Evolutionary conservation across 768 basidiomycete species (phyloP).

Genomic region (Boletus rubropictus): DNA sequence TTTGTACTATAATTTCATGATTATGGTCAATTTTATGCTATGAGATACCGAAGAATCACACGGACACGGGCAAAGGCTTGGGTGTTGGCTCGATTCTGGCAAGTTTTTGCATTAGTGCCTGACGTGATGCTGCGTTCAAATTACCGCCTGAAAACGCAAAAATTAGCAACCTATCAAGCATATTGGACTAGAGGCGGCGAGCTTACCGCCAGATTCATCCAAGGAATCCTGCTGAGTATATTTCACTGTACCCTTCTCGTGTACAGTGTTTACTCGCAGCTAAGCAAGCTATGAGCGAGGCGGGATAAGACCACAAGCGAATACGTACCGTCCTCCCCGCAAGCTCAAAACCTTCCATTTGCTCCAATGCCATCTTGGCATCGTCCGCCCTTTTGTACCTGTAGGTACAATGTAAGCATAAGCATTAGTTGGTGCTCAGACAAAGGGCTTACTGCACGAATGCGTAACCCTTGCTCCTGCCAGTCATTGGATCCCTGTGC

Average conservation of each 20-base stretch:
- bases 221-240: constrained; percentile 75
- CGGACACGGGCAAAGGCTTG: constrained; percentile 59
- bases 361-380: constrained; percentile 93
- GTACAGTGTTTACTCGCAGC: constrained; percentile 88
- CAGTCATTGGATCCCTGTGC: constrained; percentile 90
- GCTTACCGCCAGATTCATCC: constrained; percentile 83
- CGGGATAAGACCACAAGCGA: constrained; percentile 9
- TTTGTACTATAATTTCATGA: constrained; percentile 44
- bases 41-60: constrained; percentile 4
- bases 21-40: constrained; percentile 11
- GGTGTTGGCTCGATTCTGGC: constrained; percentile 80
- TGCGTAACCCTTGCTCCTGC: constrained; percentile 94
- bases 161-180: constrained; percentile 8
- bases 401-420: constrained; percentile 1
- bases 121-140: constrained; percentile 96
- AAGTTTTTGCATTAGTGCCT: constrained; percentile 99
- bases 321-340: constrained; percentile 80
- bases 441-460: constrained; percentile 78
- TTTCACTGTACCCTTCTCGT: constrained; percentile 77
- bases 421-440: background rate
- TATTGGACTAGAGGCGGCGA: background rate
- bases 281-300: constrained; percentile 27
- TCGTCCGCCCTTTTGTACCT: constrained; percentile 90
- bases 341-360: constrained; percentile 98
- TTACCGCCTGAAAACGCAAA: constrained; percentile 67